Conservation (phyloP, 2,329 filamentous ascomycete species). For the Colletotrichum godetiae region DNA sequence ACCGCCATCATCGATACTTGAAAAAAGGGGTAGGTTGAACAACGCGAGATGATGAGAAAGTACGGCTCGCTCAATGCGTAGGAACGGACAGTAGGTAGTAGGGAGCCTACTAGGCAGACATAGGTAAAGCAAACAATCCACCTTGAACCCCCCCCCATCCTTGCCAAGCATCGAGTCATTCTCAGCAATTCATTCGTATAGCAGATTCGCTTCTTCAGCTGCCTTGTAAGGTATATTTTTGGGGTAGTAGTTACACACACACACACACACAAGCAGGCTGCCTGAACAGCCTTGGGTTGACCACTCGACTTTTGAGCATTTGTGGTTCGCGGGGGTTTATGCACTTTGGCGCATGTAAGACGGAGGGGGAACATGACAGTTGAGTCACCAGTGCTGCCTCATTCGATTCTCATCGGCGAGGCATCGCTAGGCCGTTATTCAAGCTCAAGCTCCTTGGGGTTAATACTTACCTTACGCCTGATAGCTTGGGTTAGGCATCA, state of each 20-base stretch:
- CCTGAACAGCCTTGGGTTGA: not conserved
- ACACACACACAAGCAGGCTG: not conserved
- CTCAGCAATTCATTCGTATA: not conserved
- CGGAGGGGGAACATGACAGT: not conserved
- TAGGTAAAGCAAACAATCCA: not conserved
- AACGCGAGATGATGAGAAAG: not conserved
- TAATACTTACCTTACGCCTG: too few relatives aligned
- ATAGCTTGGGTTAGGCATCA: not conserved
- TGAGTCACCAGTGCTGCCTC: not conserved
- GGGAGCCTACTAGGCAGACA: not conserved
- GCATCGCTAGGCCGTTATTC: too few relatives aligned
- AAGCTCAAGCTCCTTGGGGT: too few relatives aligned
- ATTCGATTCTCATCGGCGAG: not conserved
- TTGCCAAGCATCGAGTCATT: not conserved
- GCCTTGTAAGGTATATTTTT: not conserved
- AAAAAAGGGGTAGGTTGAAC: not conserved
- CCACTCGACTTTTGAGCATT: not conserved
- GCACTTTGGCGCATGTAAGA: not conserved
- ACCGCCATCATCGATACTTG: too few relatives aligned
- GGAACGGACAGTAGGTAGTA: not conserved
- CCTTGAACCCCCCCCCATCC: too few relatives aligned
- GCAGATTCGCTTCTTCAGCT: not conserved
- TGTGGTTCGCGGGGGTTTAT: not conserved
- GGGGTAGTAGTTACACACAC: too few relatives aligned
- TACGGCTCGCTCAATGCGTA: not conserved